Evolutionary conservation across 345 rosid species (phyloP), one percentile per base, ranked within the genome.

Genomic region (Populus simonii): DNA sequence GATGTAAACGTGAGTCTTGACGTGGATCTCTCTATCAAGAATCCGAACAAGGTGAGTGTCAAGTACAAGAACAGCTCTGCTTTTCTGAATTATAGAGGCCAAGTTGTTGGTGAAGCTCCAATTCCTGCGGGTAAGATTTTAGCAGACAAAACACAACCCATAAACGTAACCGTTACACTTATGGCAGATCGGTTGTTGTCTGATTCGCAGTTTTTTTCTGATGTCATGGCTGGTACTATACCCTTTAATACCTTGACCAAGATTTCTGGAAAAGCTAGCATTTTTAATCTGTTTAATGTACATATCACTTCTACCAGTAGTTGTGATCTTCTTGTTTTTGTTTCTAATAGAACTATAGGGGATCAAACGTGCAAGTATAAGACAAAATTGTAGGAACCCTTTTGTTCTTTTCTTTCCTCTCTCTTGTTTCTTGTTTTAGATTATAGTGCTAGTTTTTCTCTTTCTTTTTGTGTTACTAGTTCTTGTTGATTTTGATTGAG

Each of bases 11-110:
- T 89, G 25, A 87, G 86, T 11, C 81, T 96, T 13, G 85, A 76
- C 84, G 81, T 86, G 18, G 87, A 82, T 70, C 7, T 92, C 81
- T 72, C 94, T 53, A 36, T 96, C 49, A 84, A 77, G 23, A 96
- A 96, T 83, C 93, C 92, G 0, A 96, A 93, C 82, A 88, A 87
- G 75, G 93, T 90, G 36, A 89, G 94, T 0, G 77, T 92, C 79
- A 87, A 85, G 81, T 91, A 87, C 84, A 71, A 18, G 23, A 66
- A 87, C 57, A 59, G 89, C 35, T 62, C 90, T 7, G 90, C 90
- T 4, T 10, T 79, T 38, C 49, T 96, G 29, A 89, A 85, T 68
- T 96, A 93, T 90, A 81, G 91, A 72, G 95, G 89, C 0, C 68
- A 83, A 22, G 27, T 66, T 6, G 84, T 96, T 8, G 99, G 97